Evolutionary conservation across 331 rosid species (phyloP), one percentile per base, ranked within the genome.

Genomic region (Pyracantha coccinea): DNA sequence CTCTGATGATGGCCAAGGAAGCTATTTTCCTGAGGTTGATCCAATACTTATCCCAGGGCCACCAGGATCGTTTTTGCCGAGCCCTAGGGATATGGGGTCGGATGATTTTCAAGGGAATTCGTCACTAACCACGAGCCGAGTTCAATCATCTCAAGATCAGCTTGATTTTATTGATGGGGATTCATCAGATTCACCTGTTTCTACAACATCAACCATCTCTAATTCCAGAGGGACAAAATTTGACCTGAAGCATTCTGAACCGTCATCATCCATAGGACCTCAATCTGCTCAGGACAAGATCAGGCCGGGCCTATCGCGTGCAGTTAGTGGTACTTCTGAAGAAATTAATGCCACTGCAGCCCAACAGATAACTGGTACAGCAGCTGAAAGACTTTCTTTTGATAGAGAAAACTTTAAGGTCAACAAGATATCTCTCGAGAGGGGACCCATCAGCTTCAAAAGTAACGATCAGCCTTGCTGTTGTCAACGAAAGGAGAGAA

Each of bases 21-120:
- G 75, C 72, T 76, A 75, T 31, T 83, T 63, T 17, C 67, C 76
- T 7, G 84, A 72, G 62, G 84, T 85, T 31, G 89, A 87, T 74
- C 91, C 89, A 62, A 85, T 87, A 72, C 85, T 85, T 44, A 87
- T 87, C 45, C 91, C 91, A 1, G 91, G 91, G 80, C 91, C 91
- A 24, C 91, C 91, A 20, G 91, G 91, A 70, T 87, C 91, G 66
- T 87, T 83, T 74, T 77, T 87, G 74, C 91, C 91, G 0, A 87
- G 89, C 66, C 91, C 91, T 62, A 69, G 91, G 71, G 91, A 78
- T 50, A 83, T 83, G 86, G 80, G 83, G 17, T 87, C 87, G 17
- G 87, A 85, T 27, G 89, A 87, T 45, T 83, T 82, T 76, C 87
- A 74, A 78, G 91, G 86, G 73, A 87, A 83, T 68, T 87, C 91